Evolutionary conservation across 345 rosid species (phyloP), one percentile per base, ranked within the genome.

Genomic region (Ceriops decandra): DNA sequence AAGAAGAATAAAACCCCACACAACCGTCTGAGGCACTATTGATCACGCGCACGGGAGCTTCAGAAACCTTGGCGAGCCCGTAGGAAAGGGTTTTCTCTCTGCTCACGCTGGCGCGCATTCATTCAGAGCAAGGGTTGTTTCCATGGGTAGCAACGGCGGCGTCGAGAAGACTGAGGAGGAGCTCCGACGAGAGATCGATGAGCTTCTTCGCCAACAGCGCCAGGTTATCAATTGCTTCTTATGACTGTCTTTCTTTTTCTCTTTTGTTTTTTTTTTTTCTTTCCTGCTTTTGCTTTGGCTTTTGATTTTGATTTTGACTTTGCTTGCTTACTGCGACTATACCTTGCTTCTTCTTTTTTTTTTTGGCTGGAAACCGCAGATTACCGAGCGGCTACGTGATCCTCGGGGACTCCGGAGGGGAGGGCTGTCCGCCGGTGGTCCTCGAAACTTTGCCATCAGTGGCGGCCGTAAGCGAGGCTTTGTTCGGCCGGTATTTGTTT

Each of bases 391-490:
- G 76, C 84, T 95, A 60, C 87, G 93, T 66, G 95, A 95, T 82
- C 99, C 99, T 70, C 85, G 97, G 46, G 97, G 99, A 26, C 82
- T 91, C 22, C 96, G 98, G n/a, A 78, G 96, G n/a, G 96, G 99
- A 56, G 86, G 81, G 26, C 63, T 80, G 24, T 8, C 87, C 28
- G 83, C 84, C 13, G 76, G 75, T 24, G 84, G 72, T 33, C 88
- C 92, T 74, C 85, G 96, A 13, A 85, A 81, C 68, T 81, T 74
- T n/a, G 84, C 84, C 36, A 77, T 82, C 30, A 84, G 78, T 59
- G 96, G 96, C 64, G 77, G 70, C 67, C 89, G 87, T 38, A 85
- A 77, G 4, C 85, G 96, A 28, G 88, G 85, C 71, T 85, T 84
- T 75, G 68, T 67, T 78, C 89, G 92, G 22, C 88, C 84, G 32